Percentiles rank a stretch among this genome's conserved stretches.
Evolutionary conservation across 768 basidiomycete species (phyloP).

Genomic region (Scleroderma citrinum): DNA sequence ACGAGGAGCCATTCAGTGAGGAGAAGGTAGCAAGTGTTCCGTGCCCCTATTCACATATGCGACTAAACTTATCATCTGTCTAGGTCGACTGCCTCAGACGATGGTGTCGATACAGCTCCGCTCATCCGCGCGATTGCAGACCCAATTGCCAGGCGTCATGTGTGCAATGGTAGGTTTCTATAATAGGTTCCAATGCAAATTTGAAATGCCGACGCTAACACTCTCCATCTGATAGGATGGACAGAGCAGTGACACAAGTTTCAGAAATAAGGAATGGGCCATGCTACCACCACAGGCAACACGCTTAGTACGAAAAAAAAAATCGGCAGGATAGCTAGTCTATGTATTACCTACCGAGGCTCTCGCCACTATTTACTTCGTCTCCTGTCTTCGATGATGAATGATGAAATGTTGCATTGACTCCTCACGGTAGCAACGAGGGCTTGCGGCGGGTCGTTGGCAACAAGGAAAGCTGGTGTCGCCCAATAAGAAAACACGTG

Average conservation of each 20-base stretch:
- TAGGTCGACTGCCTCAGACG: slow-evolving; percentile 39
- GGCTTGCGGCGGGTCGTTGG: too few relatives aligned
- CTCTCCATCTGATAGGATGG: slow-evolving; percentile 17
- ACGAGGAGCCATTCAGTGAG: slow-evolving; percentile 27
- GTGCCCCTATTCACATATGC: slow-evolving; percentile 18
- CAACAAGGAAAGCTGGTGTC: slow-evolving; percentile 16
- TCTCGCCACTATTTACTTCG: slow-evolving; percentile 17
- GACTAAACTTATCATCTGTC: slow-evolving; percentile 1
- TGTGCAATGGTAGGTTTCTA: slow-evolving; percentile 31
- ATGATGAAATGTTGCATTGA: slow-evolving; percentile 4
- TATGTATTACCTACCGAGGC: slow-evolving; percentile 8
- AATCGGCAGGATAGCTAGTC: neutral
- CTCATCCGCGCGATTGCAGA: slow-evolving; percentile 31
- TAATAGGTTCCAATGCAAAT: neutral
- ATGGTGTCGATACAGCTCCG: slow-evolving; percentile 39
- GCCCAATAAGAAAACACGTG: neutral
- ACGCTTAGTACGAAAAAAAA: neutral
- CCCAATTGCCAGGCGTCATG: slow-evolving; percentile 35
- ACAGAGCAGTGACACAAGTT: slow-evolving; percentile 15
- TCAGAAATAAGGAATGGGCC: slow-evolving; percentile 10
- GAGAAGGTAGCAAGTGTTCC: slow-evolving; percentile 25
- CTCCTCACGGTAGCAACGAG: slow-evolving; percentile 22
- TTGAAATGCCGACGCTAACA: slow-evolving; percentile 6
- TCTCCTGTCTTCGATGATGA: slow-evolving; percentile 8
- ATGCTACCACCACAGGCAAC: slow-evolving; percentile 18